Conservation (phyloP, 495 filamentous ascomycete species). For the Beverwykella pulmonaria region DNA sequence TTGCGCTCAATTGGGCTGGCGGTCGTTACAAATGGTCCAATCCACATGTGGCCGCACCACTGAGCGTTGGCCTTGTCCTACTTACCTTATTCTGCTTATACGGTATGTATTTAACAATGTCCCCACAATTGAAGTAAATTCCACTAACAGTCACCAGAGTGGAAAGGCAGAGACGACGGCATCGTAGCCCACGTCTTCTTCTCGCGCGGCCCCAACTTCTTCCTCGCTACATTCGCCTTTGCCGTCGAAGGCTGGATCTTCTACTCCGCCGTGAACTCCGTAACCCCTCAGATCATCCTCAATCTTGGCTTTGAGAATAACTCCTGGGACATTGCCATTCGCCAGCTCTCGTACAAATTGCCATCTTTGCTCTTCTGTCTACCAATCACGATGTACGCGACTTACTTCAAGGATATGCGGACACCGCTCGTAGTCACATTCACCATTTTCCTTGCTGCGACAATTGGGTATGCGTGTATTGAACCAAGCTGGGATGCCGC, state of each 20-base stretch:
- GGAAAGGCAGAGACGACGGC: constrained; percentile 57
- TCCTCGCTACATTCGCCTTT: constrained; percentile 56
- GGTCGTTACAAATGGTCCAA: constrained; percentile 55
- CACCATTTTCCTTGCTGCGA: constrained; percentile 52
- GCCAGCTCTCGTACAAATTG: constrained; percentile 51
- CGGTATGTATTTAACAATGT: constrained; percentile 6
- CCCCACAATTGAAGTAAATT: not conserved
- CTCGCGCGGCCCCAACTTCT: constrained; percentile 55
- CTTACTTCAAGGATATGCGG: constrained; percentile 55
- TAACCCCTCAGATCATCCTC: constrained; percentile 57
- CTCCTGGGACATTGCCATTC: constrained; percentile 51
- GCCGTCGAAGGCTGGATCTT: constrained; percentile 63
- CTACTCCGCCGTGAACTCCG: constrained; percentile 59
- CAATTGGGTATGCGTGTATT: constrained; percentile 55
- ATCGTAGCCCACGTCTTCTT: constrained; percentile 61
- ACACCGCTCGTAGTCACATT: constrained; percentile 54
- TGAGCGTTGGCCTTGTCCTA: constrained; percentile 51
- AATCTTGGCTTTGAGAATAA: constrained; percentile 57
- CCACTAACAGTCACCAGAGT: constrained; percentile 45
- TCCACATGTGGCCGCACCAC: constrained; percentile 54
- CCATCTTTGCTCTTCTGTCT: constrained; percentile 38
- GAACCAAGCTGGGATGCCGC: constrained; percentile 50
- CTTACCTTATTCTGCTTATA: constrained; percentile 48
- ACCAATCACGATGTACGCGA: constrained; percentile 50
- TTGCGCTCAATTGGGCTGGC: constrained; percentile 58